Base-by-base conservation (phyloP, 139 green algal genomes). In the Volvox africanus region DNA sequence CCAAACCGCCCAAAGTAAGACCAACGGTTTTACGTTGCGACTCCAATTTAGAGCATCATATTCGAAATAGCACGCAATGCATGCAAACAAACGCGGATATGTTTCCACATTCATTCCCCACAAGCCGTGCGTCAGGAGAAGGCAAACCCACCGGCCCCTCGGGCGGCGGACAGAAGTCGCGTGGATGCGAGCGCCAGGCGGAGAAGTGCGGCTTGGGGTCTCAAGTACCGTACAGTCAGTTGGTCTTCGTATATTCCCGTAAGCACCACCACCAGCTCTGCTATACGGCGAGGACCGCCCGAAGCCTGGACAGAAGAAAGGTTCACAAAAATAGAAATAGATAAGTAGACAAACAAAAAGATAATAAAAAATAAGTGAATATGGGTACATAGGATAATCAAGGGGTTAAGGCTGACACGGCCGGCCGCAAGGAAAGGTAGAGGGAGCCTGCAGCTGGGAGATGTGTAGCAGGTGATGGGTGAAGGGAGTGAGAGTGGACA, bases 201-300 rank as follows among this genome's bases (percentile, higher is more conserved):
- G 14, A 90, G 71, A 73, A 90, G 71, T 19, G 61, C 73, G 1
- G 30, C 30, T 9, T 75, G 50, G 69, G 86, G 86, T 55, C 30
- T 19, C 86, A 90, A 44, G 30, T 75, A 28, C 44, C n/a, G 44
- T 32, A 33, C 44, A 20, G 35, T 35, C n/a, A 89, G 5, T 37
- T 12, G 22, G 44, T 89, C 85, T 0, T 32, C 44, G 19, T 82
- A 17, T 0, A 73, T 35, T 16, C 69, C 71, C 2, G 24, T 35
- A n/a, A 81, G 68, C 19, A 80, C 84, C 17, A 81, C 68, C 1
- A 89, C 84, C 16, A 89, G 68, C 84, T 89, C 68, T 37, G 82
- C 82, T 26, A 88, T 30, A 24, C 82, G 82, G 22, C 82, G 75
- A 1, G 30, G 75, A 35, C 75, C 30, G 32, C 75, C 75, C 28